These are phyloP conservation scores for Cyclanthera cordifolia DNA, from an alignment of 306 rosid genomes.

Conservation along the genomic window DNA sequence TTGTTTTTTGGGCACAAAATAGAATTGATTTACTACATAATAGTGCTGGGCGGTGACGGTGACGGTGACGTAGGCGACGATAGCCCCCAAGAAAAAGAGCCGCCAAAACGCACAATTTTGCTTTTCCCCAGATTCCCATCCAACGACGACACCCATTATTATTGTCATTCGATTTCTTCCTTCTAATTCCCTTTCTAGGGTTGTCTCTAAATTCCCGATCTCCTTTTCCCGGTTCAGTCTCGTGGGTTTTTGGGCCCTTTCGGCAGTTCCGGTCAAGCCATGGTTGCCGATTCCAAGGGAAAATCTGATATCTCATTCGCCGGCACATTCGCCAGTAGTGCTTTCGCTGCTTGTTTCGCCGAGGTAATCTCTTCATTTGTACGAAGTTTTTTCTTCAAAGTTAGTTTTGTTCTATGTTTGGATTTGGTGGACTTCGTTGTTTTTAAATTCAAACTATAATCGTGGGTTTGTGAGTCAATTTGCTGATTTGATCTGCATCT, in stretches of 20 bases:
- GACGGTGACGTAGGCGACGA: neutral
- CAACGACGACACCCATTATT: neutral
- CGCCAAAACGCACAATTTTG: conserved; percentile 1
- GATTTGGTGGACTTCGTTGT: neutral
- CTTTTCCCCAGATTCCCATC: conserved; percentile 19
- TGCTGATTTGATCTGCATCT: neutral
- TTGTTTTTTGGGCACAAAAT: too few relatives aligned
- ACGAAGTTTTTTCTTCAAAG: neutral
- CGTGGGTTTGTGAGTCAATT: neutral
- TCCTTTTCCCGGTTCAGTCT: neutral
- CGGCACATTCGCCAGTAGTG: conserved; percentile 46
- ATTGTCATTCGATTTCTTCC: neutral
- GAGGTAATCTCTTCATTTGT: conserved; percentile 25
- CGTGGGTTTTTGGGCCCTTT: neutral
- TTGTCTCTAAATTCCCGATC: neutral
- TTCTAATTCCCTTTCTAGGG: neutral
- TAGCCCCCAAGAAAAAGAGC: neutral
- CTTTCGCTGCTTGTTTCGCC: conserved; percentile 60
- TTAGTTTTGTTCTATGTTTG: neutral
- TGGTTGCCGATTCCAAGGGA: conserved; percentile 41
- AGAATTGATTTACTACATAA: too few relatives aligned
- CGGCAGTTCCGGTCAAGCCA: conserved; percentile 13
- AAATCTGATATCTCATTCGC: conserved; percentile 56
- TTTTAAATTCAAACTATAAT: neutral
- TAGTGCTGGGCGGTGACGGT: neutral